phyloP scores from a whole-genome alignment of 2,329 filamentous ascomycete species.

The Emmonsia crescens region DNA sequence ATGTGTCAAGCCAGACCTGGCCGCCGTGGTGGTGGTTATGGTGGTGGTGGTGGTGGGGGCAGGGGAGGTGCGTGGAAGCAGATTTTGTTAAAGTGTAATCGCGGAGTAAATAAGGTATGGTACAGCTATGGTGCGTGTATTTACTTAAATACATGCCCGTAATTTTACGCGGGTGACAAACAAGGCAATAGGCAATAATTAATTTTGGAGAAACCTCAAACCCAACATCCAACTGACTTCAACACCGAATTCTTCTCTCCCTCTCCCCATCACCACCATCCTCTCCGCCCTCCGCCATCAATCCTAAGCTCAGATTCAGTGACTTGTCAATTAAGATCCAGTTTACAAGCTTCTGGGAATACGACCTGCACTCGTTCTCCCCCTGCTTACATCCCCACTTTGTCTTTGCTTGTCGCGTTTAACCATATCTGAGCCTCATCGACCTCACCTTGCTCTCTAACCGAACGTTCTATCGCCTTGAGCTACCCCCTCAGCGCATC shows the following conservation, averaged over 20 bases:
- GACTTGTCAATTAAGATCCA: constrained; percentile 1
- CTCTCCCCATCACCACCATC: constrained; percentile 1
- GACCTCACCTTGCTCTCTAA: neutral
- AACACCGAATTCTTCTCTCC: too few relatives aligned
- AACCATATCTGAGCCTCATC: neutral
- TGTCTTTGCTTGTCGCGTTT: constrained; percentile 3
- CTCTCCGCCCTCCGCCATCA: constrained; percentile 4
- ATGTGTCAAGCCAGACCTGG: neutral
- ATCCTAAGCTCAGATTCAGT: neutral
- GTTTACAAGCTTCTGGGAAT: constrained; percentile 18
- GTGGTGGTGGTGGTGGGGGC: too few relatives aligned
- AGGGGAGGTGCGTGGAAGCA: neutral
- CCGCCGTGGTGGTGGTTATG: too few relatives aligned
- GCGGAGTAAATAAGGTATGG: neutral
- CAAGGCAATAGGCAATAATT: neutral
- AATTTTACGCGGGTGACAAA: neutral
- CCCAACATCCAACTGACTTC: neutral
- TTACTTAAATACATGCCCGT: too few relatives aligned
- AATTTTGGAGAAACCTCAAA: neutral
- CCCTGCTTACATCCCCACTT: constrained; percentile 8
- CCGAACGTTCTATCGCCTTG: neutral
- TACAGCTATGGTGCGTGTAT: neutral
- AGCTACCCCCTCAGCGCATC: neutral
- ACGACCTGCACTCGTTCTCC: constrained; percentile 36
- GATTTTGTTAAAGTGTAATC: neutral